These are phyloP conservation scores for Stygiomarasmius scandens DNA, from an alignment of 1,284 basidiomycete species.

Conservation along the genomic window DNA sequence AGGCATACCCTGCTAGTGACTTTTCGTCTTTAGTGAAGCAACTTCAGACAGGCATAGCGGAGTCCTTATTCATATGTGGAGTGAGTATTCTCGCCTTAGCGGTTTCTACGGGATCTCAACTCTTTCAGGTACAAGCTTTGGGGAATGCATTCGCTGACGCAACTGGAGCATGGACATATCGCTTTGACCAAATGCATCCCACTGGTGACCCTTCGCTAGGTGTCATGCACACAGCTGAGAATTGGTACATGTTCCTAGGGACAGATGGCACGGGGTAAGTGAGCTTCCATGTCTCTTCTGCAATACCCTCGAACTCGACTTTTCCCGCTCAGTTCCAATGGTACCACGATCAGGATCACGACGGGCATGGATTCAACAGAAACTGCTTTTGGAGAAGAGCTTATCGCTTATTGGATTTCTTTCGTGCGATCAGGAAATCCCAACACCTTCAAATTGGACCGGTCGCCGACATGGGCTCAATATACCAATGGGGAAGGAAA, in stretches of 20 bases:
- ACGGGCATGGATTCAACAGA: slow-evolving; percentile 41
- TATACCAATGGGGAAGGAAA: slow-evolving; percentile 29
- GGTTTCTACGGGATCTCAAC: background rate
- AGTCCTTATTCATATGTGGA: slow-evolving; percentile 50
- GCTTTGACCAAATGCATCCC: slow-evolving; percentile 52
- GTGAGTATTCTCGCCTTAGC: slow-evolving; percentile 41
- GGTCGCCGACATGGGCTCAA: slow-evolving; percentile 46
- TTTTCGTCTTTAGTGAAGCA: slow-evolving; percentile 43
- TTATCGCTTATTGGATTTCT: slow-evolving; percentile 63
- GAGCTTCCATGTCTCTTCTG: background rate
- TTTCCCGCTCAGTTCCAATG: slow-evolving; percentile 43
- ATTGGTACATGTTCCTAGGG: slow-evolving; percentile 59
- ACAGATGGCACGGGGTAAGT: slow-evolving; percentile 21
- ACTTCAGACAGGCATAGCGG: slow-evolving; percentile 47
- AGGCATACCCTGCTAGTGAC: slow-evolving; percentile 37
- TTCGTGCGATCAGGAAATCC: slow-evolving; percentile 56
- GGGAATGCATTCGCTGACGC: slow-evolving; percentile 39
- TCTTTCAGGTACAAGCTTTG: slow-evolving; percentile 46
- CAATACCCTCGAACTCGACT: background rate
- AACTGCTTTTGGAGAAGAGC: slow-evolving; percentile 50
- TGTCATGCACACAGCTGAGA: slow-evolving; percentile 56
- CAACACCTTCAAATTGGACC: slow-evolving; percentile 49
- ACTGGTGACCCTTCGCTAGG: slow-evolving; percentile 31
- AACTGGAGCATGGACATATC: slow-evolving; percentile 6
- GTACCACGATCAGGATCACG: slow-evolving; percentile 44